A percentile compares a stretch with the other conserved stretches of the same genome.
These are phyloP conservation scores for Talaromyces thailandensis DNA, from an alignment of 495 filamentous ascomycete genomes.

Conservation along the genomic window DNA sequence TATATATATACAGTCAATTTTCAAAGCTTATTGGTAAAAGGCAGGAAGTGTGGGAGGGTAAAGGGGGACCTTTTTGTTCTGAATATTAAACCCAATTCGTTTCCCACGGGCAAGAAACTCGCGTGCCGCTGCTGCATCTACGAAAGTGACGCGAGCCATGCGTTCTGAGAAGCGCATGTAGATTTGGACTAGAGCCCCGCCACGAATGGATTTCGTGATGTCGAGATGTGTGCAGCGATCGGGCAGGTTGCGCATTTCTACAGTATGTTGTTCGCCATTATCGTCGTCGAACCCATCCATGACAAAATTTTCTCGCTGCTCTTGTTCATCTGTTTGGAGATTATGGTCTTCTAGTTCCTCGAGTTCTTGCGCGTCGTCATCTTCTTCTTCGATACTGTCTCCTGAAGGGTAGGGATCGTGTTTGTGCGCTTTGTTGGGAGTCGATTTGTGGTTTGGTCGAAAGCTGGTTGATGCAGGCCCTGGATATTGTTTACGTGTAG, in stretches of 20 bases:
- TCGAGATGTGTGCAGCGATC: constrained; percentile 59
- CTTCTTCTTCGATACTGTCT: neutral
- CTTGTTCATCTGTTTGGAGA: constrained; percentile 11
- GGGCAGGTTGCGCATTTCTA: constrained; percentile 54
- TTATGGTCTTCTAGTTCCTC: neutral
- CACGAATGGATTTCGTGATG: constrained; percentile 54
- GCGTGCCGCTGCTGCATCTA: constrained; percentile 51
- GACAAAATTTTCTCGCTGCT: constrained; percentile 18
- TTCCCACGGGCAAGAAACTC: constrained; percentile 57
- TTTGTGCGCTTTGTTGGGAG: neutral
- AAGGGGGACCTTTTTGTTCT: constrained; percentile 51
- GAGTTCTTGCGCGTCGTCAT: neutral
- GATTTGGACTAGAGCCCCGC: constrained; percentile 62
- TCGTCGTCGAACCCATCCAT: constrained; percentile 7
- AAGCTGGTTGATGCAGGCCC: neutral
- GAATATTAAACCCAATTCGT: constrained; percentile 59
- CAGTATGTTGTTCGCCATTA: constrained; percentile 44
- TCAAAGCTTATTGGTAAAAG: neutral
- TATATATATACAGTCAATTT: constrained; percentile 19
- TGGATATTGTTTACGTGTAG: neutral
- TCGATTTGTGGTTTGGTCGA: neutral
- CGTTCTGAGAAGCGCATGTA: constrained; percentile 55
- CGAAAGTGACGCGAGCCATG: constrained; percentile 60
- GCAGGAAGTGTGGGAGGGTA: neutral
- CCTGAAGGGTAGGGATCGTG: neutral